phyloP scores from a whole-genome alignment of 192 early-diverging fungal species.

The Entomortierella beljakovae region DNA sequence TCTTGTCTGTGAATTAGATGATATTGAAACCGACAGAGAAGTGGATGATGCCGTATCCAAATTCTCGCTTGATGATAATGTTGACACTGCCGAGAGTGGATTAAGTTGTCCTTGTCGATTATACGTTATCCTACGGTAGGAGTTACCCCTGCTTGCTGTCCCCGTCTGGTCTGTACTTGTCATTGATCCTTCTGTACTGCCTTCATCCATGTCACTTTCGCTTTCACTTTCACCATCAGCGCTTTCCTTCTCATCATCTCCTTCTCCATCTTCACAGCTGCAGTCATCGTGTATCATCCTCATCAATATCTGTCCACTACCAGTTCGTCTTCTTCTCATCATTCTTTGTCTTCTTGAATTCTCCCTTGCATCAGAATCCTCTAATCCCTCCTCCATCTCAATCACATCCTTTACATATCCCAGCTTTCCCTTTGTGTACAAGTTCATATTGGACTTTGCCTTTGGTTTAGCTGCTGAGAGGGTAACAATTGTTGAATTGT shows the following conservation, averaged over 20 bases:
- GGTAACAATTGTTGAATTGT: conserved; percentile 3
- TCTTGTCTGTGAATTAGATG: neutral
- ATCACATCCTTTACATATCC: conserved; percentile 34
- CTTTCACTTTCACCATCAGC: neutral
- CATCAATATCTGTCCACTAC: neutral
- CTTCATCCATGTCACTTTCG: neutral
- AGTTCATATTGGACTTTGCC: neutral
- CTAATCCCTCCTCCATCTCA: conserved; percentile 44
- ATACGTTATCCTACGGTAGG: conserved; percentile 11
- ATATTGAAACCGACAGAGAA: neutral
- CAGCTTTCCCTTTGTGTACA: conserved; percentile 1
- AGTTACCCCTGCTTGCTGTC: conserved; percentile 4
- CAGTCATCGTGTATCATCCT: neutral
- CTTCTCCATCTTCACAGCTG: conserved; percentile 6
- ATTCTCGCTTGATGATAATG: neutral
- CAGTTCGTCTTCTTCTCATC: neutral
- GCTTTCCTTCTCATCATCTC: neutral
- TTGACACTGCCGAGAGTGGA: neutral
- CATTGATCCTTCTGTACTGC: neutral
- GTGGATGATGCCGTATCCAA: neutral
- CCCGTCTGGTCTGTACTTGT: conserved; percentile 21
- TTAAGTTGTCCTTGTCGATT: conserved; percentile 19
- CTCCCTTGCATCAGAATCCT: conserved; percentile 8
- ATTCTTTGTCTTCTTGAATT: conserved; percentile 2
- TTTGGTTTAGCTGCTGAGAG: conserved; percentile 5